Evolutionary conservation across 306 rosid genomes (phyloP).

Genomic region (Citrullus amarus): DNA sequence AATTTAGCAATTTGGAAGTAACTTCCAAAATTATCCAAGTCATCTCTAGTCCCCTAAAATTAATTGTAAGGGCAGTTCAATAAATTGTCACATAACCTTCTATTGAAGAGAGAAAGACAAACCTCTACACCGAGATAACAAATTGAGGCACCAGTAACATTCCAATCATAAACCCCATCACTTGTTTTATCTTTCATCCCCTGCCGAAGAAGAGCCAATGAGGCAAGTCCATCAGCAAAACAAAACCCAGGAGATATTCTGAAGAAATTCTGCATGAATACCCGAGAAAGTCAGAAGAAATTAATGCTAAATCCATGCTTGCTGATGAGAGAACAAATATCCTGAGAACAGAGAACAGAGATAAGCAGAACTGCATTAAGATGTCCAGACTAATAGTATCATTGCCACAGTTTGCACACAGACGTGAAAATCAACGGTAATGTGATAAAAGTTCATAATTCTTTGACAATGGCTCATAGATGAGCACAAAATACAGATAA

Average conservation of each 20-base stretch:
- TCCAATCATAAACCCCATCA: slow-evolving; percentile 75
- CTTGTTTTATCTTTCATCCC: slow-evolving; percentile 90
- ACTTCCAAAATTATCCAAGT: background rate
- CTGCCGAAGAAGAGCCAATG: slow-evolving; percentile 92
- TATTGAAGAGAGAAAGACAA: slow-evolving; percentile 4
- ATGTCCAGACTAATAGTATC: background rate
- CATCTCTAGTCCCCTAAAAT: background rate
- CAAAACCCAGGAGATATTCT: slow-evolving; percentile 97
- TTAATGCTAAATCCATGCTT: background rate
- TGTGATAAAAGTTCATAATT: background rate
- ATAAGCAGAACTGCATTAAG: background rate
- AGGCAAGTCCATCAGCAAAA: slow-evolving; percentile 96
- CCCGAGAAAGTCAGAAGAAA: slow-evolving; percentile 16
- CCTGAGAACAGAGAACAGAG: background rate
- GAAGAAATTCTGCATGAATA: slow-evolving; percentile 64
- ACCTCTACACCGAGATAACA: slow-evolving; percentile 92
- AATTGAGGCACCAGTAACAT: slow-evolving; percentile 83
- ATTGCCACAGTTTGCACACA: background rate
- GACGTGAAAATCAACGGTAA: background rate
- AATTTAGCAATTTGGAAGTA: background rate
- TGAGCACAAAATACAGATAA: background rate
- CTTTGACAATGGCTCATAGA: background rate
- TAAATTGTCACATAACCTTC: background rate
- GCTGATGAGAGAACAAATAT: background rate
- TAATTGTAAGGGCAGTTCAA: background rate